These are phyloP conservation scores for Trametes pubescens DNA, from an alignment of 1,284 basidiomycete genomes.

Conservation along the genomic window DNA sequence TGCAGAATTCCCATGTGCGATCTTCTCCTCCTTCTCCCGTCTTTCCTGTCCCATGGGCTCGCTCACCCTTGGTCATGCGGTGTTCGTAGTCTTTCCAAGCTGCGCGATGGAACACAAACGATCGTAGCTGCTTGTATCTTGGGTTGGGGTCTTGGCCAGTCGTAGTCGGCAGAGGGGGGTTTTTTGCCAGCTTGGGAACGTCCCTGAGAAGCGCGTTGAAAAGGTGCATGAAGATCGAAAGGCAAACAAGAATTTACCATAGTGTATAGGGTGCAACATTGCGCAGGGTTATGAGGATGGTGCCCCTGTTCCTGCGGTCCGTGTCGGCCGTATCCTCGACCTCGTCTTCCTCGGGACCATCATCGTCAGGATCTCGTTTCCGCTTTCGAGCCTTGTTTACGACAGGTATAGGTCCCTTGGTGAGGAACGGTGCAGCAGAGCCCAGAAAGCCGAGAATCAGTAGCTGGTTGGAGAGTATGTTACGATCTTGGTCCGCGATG, in stretches of 20 bases:
- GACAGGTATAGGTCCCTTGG: constrained; percentile 62
- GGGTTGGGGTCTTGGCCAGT: constrained; percentile 63
- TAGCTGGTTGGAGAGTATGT: constrained; percentile 91
- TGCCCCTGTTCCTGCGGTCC: constrained; percentile 51
- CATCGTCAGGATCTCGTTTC: constrained; percentile 55
- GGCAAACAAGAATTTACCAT: constrained; percentile 62
- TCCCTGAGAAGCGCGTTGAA: constrained; percentile 58
- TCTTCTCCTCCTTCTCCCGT: constrained; percentile 80
- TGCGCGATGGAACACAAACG: constrained; percentile 81
- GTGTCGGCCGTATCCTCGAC: constrained; percentile 26
- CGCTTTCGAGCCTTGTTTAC: constrained; percentile 51
- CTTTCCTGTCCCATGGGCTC: constrained; percentile 68
- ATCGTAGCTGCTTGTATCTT: constrained; percentile 77
- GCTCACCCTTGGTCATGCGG: constrained; percentile 88
- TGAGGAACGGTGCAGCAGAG: constrained; percentile 74
- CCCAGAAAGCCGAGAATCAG: constrained; percentile 88
- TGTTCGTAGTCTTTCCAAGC: constrained; percentile 90
- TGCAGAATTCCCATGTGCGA: constrained; percentile 81
- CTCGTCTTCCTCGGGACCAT: constrained; percentile 42
- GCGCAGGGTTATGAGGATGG: constrained; percentile 88
- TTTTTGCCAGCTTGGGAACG: constrained; percentile 82
- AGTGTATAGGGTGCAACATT: constrained; percentile 89
- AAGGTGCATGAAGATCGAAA: not conserved
- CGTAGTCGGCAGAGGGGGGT: constrained; percentile 59
- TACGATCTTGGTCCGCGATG: constrained; percentile 94